Conservation (phyloP, 2,329 filamentous ascomycete genomes). For the Rutstroemia sp. region DNA sequence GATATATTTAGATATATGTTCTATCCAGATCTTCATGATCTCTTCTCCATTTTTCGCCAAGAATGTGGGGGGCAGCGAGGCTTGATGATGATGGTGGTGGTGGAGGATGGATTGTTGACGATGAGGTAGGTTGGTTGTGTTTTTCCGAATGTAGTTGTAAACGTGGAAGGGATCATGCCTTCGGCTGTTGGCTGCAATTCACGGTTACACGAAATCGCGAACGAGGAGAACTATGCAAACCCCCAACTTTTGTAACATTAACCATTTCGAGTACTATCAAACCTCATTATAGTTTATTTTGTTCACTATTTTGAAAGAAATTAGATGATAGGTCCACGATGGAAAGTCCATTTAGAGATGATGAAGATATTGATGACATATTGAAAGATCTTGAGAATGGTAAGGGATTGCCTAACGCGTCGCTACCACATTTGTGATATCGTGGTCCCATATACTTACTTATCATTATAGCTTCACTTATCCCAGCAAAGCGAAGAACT, state of each 20-base stretch:
- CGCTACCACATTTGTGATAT: background rate
- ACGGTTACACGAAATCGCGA: too few species aligned
- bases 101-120: too few species aligned
- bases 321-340: background rate
- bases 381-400: conserved; percentile 24
- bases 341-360: background rate
- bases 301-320: too few species aligned
- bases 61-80: background rate
- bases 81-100: too few species aligned
- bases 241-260: too few species aligned
- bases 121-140: too few species aligned
- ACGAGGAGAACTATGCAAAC: too few species aligned
- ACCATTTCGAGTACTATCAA: too few species aligned
- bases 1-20: background rate
- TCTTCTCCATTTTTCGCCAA: background rate
- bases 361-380: conserved; percentile 14
- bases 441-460: background rate
- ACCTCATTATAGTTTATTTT: too few species aligned
- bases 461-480: conserved; percentile 42
- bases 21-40: background rate
- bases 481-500: conserved; percentile 58
- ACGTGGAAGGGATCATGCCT: too few species aligned
- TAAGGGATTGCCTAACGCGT: conserved; percentile 16
- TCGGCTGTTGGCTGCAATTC: too few species aligned
- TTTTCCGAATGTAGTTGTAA: too few species aligned